phyloP scores from a whole-genome alignment of 2,329 filamentous ascomycete genomes.

The Curvularia hawaiiensis region DNA sequence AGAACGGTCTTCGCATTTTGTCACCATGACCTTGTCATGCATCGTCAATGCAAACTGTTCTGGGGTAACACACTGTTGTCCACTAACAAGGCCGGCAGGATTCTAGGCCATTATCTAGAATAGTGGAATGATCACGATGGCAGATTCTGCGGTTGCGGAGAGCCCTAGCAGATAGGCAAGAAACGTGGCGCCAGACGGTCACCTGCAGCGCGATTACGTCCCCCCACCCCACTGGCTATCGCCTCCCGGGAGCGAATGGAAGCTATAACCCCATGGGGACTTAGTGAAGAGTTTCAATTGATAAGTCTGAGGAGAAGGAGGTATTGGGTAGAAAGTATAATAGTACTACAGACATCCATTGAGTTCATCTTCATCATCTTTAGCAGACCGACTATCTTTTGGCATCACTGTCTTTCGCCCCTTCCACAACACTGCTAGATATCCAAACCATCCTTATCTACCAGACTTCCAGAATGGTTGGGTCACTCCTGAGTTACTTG shows the following conservation, averaged over 20 bases:
- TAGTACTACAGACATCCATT: constrained; percentile 20
- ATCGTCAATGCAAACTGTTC: constrained; percentile 19
- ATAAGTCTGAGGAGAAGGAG: constrained; percentile 30
- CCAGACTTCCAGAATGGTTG: constrained; percentile 24
- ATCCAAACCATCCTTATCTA: background rate
- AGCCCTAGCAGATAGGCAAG: constrained; percentile 9
- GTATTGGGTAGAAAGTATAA: constrained; percentile 26
- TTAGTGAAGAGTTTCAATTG: constrained; percentile 30
- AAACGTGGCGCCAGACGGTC: constrained; percentile 30
- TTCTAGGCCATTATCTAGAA: constrained; percentile 16
- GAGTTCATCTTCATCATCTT: constrained; percentile 13
- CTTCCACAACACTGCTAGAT: background rate
- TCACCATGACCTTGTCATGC: constrained; percentile 30
- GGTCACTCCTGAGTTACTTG: constrained; percentile 36
- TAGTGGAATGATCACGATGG: constrained; percentile 33
- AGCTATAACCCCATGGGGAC: constrained; percentile 37
- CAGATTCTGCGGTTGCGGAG: constrained; percentile 17
- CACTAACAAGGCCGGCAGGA: constrained; percentile 12
- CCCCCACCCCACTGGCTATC: constrained; percentile 29
- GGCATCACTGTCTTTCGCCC: background rate
- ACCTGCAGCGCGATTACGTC: constrained; percentile 34
- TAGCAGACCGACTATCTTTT: background rate
- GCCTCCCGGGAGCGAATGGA: constrained; percentile 27
- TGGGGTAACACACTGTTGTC: constrained; percentile 12
- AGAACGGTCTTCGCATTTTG: constrained; percentile 28